A percentile compares a stretch with the other conserved stretches of the same genome.
These are phyloP conservation scores for Hymenotorrendiella dingleyae DNA, from an alignment of 2,329 filamentous ascomycete species.

Conservation along the genomic window DNA sequence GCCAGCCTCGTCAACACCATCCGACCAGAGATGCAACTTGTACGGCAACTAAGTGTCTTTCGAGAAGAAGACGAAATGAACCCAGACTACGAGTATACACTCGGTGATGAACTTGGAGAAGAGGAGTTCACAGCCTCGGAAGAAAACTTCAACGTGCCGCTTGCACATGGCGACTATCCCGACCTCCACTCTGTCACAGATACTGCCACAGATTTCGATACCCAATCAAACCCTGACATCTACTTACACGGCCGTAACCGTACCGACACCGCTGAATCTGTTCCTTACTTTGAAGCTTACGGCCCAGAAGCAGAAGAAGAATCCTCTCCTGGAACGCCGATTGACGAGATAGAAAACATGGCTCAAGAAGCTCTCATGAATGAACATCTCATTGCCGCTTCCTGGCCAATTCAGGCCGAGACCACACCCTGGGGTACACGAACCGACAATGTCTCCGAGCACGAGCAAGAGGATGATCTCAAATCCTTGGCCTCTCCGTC, in stretches of 20 bases:
- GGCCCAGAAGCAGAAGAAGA: constrained; percentile 20
- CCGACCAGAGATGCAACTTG: constrained; percentile 7
- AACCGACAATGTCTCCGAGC: too few species aligned
- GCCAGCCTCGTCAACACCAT: constrained; percentile 13
- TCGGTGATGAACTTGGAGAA: background rate
- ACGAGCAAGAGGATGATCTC: constrained; percentile 8
- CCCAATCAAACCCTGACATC: background rate
- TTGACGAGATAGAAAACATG: constrained; percentile 13
- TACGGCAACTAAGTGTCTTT: constrained; percentile 3
- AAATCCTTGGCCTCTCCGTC: constrained; percentile 12
- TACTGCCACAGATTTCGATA: background rate
- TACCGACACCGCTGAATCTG: constrained; percentile 22
- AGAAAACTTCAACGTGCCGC: too few species aligned
- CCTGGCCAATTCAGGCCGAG: constrained; percentile 7
- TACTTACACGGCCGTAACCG: constrained; percentile 13
- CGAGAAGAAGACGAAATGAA: too few species aligned
- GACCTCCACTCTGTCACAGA: too few species aligned
- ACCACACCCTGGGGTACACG: too few species aligned
- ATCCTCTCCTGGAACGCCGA: constrained; percentile 14
- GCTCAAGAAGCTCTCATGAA: constrained; percentile 9
- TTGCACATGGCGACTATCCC: too few species aligned
- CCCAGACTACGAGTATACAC: background rate
- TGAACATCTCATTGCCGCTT: constrained; percentile 14
- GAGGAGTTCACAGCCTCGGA: background rate
- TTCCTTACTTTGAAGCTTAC: constrained; percentile 22